Evolutionary conservation across 345 rosid species (phyloP), one percentile per base, ranked within the genome.

Genomic region (Populus ilicifolia): DNA sequence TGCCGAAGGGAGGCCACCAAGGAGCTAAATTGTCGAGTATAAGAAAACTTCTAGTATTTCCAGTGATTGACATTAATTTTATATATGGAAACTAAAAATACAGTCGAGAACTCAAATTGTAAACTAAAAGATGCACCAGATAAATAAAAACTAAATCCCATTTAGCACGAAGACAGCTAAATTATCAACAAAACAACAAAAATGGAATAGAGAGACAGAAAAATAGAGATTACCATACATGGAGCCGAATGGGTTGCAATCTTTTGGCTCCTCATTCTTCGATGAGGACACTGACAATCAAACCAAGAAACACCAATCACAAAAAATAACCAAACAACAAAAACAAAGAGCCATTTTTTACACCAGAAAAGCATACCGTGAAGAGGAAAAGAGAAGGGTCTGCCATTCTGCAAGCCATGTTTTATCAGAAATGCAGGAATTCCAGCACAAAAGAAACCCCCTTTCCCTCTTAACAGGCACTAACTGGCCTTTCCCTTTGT

Each of bases 351-450:
- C 30, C 23, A 5, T 35, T 25, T 43, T 76, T 33, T 4, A n/a
- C 61, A n/a, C 30, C 12, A 54, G 43, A 71, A 56, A 72, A 29
- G 69, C 41, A 68, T 82, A 91, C 97, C 91, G 73, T 75, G 84
- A 84, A 86, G 77, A 90, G 86, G 79, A 87, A 74, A 75, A 77
- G 79, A 71, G 97, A 90, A 50, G 56, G 56, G 80, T 90, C 89
- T 69, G 91, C 83, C 70, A 91, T 76, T 75, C 85, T 88, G 86
- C 88, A 88, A 84, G 94, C 92, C 98, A 94, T 94, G 70, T 13
- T 5, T 35, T 20, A 61, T 25, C 79, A 68, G 85, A 74, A 70
- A 80, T 77, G 82, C 48, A 83, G 77, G 44, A 54, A 17, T 39
- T 54, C 77, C 82, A 43, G 68, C 62, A 41, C 73, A 27, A 73